Conservation (phyloP, 768 basidiomycete genomes). For the Amanita pseudoporphyria region DNA sequence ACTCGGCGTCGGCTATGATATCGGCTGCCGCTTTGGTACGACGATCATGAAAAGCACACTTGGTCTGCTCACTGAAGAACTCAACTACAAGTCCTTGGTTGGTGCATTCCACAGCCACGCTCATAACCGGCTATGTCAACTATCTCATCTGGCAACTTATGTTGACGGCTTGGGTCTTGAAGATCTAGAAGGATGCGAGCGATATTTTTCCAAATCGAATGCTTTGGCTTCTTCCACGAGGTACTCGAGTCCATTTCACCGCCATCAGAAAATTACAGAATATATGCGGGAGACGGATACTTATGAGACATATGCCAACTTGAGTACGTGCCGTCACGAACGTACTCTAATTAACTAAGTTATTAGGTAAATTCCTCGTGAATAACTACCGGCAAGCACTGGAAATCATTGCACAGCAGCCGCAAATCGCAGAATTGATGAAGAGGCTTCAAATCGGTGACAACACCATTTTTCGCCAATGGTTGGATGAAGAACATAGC, state of each 20-base stretch:
- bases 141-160: too few relatives aligned
- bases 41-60: conserved; percentile 16
- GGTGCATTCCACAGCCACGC: conserved; percentile 20
- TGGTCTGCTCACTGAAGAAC: neutral
- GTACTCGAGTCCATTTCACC: conserved; percentile 9
- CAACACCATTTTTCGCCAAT: too few relatives aligned
- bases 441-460: too few relatives aligned
- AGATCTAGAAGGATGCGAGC: too few relatives aligned
- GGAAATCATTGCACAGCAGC: neutral
- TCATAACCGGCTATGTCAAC: conserved; percentile 19
- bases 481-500: too few relatives aligned
- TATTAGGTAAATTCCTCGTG: conserved; percentile 1
- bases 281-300: conserved; percentile 6
- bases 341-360: neutral
- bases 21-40: conserved; percentile 18
- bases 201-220: conserved; percentile 17
- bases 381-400: conserved; percentile 8
- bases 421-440: conserved; percentile 4
- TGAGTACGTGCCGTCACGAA: conserved; percentile 10
- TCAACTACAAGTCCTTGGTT: conserved; percentile 10
- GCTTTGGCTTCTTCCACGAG: conserved; percentile 11
- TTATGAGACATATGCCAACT: conserved; percentile 10
- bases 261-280: conserved; percentile 1
- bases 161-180: too few relatives aligned
- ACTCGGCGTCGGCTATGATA: conserved; percentile 20